phyloP scores from a whole-genome alignment of 768 basidiomycete genomes.

The Leccinum subtestaceum region DNA sequence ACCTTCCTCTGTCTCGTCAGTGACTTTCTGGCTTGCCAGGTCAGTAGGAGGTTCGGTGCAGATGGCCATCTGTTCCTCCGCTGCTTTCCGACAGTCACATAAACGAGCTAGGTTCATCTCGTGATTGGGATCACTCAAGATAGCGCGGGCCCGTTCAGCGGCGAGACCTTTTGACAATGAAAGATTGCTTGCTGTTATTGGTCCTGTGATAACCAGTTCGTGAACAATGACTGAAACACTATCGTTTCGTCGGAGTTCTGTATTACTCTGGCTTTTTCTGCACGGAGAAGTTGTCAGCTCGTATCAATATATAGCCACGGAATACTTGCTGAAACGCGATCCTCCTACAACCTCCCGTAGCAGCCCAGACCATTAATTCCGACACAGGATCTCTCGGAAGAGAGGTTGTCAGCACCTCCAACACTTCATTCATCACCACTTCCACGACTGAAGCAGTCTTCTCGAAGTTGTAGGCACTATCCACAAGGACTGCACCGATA shows the following conservation, averaged over 20 bases:
- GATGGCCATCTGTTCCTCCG: constrained; percentile 14
- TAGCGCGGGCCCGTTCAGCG: constrained; percentile 56
- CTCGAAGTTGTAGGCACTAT: constrained; percentile 74
- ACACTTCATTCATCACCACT: constrained; percentile 62
- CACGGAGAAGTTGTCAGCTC: background rate
- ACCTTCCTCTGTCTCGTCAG: constrained; percentile 50
- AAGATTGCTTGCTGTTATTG: constrained; percentile 55
- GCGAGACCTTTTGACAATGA: constrained; percentile 67
- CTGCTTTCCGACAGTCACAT: constrained; percentile 39
- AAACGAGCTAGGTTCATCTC: constrained; percentile 43
- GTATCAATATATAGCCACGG: background rate
- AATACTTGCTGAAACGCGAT: constrained; percentile 45
- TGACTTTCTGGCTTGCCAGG: constrained; percentile 20
- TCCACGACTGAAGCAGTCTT: constrained; percentile 59
- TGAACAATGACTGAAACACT: constrained; percentile 61
- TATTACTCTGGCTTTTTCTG: constrained; percentile 45
- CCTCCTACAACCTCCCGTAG: constrained; percentile 52
- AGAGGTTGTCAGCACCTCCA: constrained; percentile 56
- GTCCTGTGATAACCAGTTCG: constrained; percentile 52
- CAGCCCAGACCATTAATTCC: constrained; percentile 66
- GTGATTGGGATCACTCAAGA: constrained; percentile 47
- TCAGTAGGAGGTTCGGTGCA: constrained; percentile 18
- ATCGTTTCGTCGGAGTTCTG: constrained; percentile 43
- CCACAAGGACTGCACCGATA: constrained; percentile 80
- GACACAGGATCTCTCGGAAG: constrained; percentile 71